Evolutionary conservation across 768 basidiomycete genomes (phyloP).

Genomic region (Clathrus columnatus): DNA sequence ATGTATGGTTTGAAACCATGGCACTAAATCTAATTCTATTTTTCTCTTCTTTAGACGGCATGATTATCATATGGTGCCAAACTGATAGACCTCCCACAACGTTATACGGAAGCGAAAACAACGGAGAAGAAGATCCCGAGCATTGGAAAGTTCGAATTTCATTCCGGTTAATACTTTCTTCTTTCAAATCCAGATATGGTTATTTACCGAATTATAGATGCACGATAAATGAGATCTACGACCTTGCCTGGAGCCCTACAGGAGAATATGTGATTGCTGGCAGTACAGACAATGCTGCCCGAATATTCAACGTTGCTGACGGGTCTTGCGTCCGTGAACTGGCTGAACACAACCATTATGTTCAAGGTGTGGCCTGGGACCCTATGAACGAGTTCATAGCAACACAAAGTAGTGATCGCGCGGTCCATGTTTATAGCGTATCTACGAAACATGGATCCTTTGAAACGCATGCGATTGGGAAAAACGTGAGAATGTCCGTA

Average conservation of each 20-base stretch:
- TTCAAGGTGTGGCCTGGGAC: slow-evolving; percentile 99
- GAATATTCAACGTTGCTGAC: slow-evolving; percentile 69
- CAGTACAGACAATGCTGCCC: slow-evolving; percentile 90
- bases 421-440: slow-evolving; percentile 90
- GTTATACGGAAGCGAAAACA: slow-evolving; percentile 77
- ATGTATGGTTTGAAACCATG: slow-evolving; percentile 20
- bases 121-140: slow-evolving; percentile 21
- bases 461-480: slow-evolving; percentile 86
- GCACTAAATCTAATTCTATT: slow-evolving; percentile 5
- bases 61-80: slow-evolving; percentile 93
- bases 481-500: slow-evolving; percentile 70
- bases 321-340: slow-evolving; percentile 85
- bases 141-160: slow-evolving; percentile 88
- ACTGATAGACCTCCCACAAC: slow-evolving; percentile 60
- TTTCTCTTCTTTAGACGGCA: slow-evolving; percentile 61
- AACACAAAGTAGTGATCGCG: slow-evolving; percentile 92
- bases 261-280: slow-evolving; percentile 94
- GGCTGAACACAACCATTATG: slow-evolving; percentile 91
- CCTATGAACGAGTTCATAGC: slow-evolving; percentile 95
- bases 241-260: slow-evolving; percentile 93
- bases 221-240: slow-evolving; percentile 94
- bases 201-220: slow-evolving; percentile 40
- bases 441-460: slow-evolving; percentile 70
- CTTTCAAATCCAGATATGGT: neutral
- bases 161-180: slow-evolving; percentile 49